phyloP scores from a whole-genome alignment of 495 filamentous ascomycete genomes.

The Aspergillus saccharolyticus region DNA sequence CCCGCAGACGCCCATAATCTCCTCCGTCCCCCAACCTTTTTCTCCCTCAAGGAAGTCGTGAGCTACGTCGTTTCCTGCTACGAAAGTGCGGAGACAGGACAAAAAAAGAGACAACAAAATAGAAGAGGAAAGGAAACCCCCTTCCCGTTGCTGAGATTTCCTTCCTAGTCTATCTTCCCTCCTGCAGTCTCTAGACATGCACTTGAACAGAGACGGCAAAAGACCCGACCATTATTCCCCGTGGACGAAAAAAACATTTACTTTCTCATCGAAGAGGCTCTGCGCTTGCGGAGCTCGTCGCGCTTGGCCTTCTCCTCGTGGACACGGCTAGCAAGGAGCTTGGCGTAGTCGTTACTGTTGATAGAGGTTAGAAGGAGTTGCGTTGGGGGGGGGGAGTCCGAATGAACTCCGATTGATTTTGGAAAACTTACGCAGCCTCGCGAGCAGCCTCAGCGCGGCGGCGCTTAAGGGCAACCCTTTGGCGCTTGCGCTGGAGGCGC shows the following conservation, averaged over 20 bases:
- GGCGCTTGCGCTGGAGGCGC: slow-evolving; percentile 99
- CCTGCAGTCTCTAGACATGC: neutral
- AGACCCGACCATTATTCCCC: slow-evolving; percentile 36
- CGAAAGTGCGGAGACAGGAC: neutral
- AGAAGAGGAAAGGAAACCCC: slow-evolving; percentile 11
- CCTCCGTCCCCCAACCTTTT: neutral
- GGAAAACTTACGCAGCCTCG: slow-evolving; percentile 91
- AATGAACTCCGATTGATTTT: too few relatives aligned
- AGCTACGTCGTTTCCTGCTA: slow-evolving; percentile 1
- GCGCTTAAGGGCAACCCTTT: slow-evolving; percentile 94
- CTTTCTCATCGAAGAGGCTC: slow-evolving; percentile 94
- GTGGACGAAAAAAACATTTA: slow-evolving; percentile 48
- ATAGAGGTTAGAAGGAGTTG: slow-evolving; percentile 27
- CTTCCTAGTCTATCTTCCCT: slow-evolving; percentile 23
- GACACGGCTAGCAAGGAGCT: slow-evolving; percentile 91
- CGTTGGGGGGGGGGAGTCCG: neutral
- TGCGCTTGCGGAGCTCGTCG: slow-evolving; percentile 87
- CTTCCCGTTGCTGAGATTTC: slow-evolving; percentile 24
- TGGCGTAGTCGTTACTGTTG: slow-evolving; percentile 75
- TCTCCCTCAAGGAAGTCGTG: slow-evolving; percentile 8
- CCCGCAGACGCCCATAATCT: slow-evolving; percentile 2
- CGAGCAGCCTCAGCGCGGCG: slow-evolving; percentile 88
- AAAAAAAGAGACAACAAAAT: neutral
- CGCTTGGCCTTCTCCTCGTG: slow-evolving; percentile 87
- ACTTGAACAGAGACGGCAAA: slow-evolving; percentile 23